A percentile compares a stretch with the other conserved stretches of the same genome.
Evolutionary conservation across 805 yeast species (phyloP).

Genomic region (Jamesozyma jinghongensis): DNA sequence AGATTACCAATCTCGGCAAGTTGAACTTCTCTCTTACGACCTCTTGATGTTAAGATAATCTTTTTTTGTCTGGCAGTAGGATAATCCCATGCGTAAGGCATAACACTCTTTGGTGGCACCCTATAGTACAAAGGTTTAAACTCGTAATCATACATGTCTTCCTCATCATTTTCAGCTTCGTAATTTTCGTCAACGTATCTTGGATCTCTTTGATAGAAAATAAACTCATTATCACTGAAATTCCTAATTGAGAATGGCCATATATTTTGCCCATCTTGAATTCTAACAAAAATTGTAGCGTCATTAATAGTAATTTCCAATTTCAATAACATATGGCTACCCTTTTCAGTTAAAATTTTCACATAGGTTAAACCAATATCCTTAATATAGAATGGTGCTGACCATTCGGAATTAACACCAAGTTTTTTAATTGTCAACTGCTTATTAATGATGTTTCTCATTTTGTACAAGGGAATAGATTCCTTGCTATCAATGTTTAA

Average conservation of each 20-base stretch:
- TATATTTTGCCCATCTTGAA: conserved; percentile 58
- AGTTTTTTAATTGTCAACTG: conserved; percentile 53
- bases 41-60: conserved; percentile 59
- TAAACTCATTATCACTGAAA: conserved; percentile 79
- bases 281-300: conserved; percentile 69
- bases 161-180: conserved; percentile 56
- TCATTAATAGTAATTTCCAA: conserved; percentile 69
- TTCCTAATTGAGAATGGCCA: conserved; percentile 96
- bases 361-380: conserved; percentile 78
- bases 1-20: conserved; percentile 89
- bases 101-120: conserved; percentile 81
- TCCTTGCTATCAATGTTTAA: conserved; percentile 39
- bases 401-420: conserved; percentile 58
- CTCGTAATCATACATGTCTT: conserved; percentile 45
- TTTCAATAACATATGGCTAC: conserved; percentile 61
- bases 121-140: conserved; percentile 74
- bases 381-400: conserved; percentile 76
- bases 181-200: conserved; percentile 27
- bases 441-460: conserved; percentile 45
- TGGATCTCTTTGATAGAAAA: conserved; percentile 82
- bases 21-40: conserved; percentile 69
- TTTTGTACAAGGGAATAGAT: conserved; percentile 51
- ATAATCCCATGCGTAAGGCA: conserved; percentile 98
- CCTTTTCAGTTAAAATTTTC: conserved; percentile 54
- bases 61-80: conserved; percentile 87